Conservation (phyloP, 176 grass and related monocot species). For the Saccharum officinarum region DNA sequence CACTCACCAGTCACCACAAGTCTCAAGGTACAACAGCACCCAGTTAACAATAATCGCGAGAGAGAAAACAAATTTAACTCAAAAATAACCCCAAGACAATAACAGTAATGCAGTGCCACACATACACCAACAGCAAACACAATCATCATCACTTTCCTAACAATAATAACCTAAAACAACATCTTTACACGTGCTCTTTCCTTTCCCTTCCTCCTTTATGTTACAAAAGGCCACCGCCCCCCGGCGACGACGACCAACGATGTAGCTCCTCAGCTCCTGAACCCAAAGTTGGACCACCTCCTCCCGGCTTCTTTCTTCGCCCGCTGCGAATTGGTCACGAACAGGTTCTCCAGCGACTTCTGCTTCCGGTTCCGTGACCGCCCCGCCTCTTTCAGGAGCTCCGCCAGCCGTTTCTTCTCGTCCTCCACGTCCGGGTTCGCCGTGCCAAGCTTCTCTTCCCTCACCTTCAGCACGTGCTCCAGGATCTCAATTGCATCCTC, state of each 20-base stretch:
- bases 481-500: conserved; percentile 94
- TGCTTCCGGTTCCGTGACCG: conserved; percentile 83
- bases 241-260: not conserved
- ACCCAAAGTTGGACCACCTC: conserved; percentile 93
- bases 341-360: conserved; percentile 79
- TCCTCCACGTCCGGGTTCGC: conserved; percentile 94
- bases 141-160: conserved; percentile 57
- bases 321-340: conserved; percentile 46
- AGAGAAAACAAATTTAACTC: not conserved
- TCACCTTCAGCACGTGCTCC: conserved; percentile 87
- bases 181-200: conserved; percentile 57
- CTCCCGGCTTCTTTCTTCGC: conserved; percentile 74
- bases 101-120: not conserved
- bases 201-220: conserved; percentile 20
- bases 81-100: not conserved
- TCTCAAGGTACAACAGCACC: conserved; percentile 23
- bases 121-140: conserved; percentile 35
- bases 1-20: conserved; percentile 5
- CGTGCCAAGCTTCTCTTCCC: conserved; percentile 94
- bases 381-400: conserved; percentile 87
- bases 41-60: conserved; percentile 17
- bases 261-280: conserved; percentile 51
- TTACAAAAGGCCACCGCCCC: conserved; percentile 47
- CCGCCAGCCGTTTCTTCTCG: conserved; percentile 76
- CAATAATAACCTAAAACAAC: conserved; percentile 22